Conservation (phyloP, 805 yeast species). For the Metschnikowia matae region DNA sequence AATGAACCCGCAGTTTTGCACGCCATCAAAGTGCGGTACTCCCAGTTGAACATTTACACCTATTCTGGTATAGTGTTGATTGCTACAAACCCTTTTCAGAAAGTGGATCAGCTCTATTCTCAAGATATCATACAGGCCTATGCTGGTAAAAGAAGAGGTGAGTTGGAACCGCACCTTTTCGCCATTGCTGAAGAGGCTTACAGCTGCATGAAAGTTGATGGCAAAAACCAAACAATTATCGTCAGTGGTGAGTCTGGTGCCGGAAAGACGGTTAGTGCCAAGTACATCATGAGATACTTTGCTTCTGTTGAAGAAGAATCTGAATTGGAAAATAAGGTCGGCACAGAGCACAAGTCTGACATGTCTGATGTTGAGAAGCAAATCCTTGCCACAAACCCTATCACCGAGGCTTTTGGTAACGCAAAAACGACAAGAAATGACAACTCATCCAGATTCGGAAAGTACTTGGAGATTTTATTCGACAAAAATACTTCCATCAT, state of each 20-base stretch:
- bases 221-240: slow-evolving; percentile 88
- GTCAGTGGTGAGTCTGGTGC: slow-evolving; percentile 99
- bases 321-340: slow-evolving; percentile 29
- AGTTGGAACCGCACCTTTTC: slow-evolving; percentile 92
- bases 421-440: slow-evolving; percentile 97
- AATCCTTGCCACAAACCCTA: slow-evolving; percentile 93
- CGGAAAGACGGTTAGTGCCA: slow-evolving; percentile 96
- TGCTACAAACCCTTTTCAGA: slow-evolving; percentile 94
- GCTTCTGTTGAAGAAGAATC: slow-evolving; percentile 76
- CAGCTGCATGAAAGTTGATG: slow-evolving; percentile 85
- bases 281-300: slow-evolving; percentile 94
- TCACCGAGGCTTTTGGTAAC: slow-evolving; percentile 97
- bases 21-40: slow-evolving; percentile 85
- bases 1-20: slow-evolving; percentile 96
- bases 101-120: slow-evolving; percentile 85
- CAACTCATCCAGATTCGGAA: slow-evolving; percentile 96
- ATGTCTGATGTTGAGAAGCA: slow-evolving; percentile 91
- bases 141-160: slow-evolving; percentile 90
- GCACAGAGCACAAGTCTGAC: slow-evolving; percentile 45
- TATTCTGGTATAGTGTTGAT: slow-evolving; percentile 95
- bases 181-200: slow-evolving; percentile 98
- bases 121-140: slow-evolving; percentile 92
- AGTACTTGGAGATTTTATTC: slow-evolving; percentile 87
- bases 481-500: slow-evolving; percentile 71
- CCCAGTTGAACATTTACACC: slow-evolving; percentile 88